Percentiles rank a stretch among this genome's conserved stretches.
Conservation (phyloP, 495 filamentous ascomycete genomes). For the Cairneyella variabilis region DNA sequence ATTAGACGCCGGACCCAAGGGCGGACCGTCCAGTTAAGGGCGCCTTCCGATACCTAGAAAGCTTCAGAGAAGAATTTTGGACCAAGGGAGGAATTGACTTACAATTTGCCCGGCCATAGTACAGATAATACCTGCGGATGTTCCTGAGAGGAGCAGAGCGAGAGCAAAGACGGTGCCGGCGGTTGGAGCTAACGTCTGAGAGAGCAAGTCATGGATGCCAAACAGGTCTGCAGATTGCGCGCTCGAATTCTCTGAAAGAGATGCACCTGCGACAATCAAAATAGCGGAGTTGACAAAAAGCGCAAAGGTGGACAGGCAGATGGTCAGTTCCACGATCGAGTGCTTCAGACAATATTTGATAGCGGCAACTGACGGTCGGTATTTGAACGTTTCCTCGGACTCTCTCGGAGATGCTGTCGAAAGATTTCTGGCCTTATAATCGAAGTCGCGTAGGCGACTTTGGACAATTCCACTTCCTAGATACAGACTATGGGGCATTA, state of each 20-base stretch:
- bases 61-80: too few relatives aligned
- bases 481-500: conserved; percentile 89
- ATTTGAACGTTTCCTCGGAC: conserved; percentile 32
- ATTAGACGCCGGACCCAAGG: conserved; percentile 74
- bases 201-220: too few relatives aligned
- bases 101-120: conserved; percentile 82
- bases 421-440: too few relatives aligned
- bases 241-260: too few relatives aligned
- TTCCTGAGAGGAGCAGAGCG: conserved; percentile 72
- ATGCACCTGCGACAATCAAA: conserved; percentile 79
- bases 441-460: conserved; percentile 74
- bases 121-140: conserved; percentile 75
- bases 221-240: too few relatives aligned
- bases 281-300: conserved; percentile 89
- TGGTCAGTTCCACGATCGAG: conserved; percentile 65
- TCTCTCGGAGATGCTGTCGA: too few relatives aligned
- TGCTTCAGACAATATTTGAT: conserved; percentile 75
- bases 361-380: conserved; percentile 71
- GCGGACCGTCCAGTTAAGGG: conserved; percentile 63
- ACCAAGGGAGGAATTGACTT: too few relatives aligned
- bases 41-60: too few relatives aligned
- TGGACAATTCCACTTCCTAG: conserved; percentile 84
- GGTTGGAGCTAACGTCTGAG: too few relatives aligned
- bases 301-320: conserved; percentile 79
- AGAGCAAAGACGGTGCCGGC: conserved; percentile 74